Conservation (phyloP, 257 asterid genomes). For the Ilex aquifolium region DNA sequence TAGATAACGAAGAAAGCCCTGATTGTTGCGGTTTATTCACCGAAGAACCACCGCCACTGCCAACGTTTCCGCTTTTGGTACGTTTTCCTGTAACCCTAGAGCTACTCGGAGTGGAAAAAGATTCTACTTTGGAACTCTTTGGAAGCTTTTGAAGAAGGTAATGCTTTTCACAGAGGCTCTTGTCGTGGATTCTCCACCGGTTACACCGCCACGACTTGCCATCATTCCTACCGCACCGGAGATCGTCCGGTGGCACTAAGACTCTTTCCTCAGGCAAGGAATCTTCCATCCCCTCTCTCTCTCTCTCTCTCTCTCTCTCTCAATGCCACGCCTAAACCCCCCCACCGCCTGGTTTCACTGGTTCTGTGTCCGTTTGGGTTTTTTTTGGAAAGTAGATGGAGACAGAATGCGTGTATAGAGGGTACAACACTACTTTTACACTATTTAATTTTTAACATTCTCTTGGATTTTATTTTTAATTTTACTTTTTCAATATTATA, state of each 20-base stretch:
- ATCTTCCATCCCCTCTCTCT: neutral
- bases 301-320: neutral
- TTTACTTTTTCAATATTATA: too few relatives aligned
- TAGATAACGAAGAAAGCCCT: neutral
- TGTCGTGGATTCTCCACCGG: constrained; percentile 18
- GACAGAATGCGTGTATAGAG: too few relatives aligned
- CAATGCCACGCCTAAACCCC: too few relatives aligned
- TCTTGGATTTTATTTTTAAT: too few relatives aligned
- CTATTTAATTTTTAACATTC: too few relatives aligned
- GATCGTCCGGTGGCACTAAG: constrained; percentile 17
- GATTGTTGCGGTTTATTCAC: neutral
- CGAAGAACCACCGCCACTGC: neutral
- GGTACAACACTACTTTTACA: too few relatives aligned
- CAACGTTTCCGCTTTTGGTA: neutral
- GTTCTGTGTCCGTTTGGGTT: too few relatives aligned
- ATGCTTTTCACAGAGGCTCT: constrained; percentile 27
- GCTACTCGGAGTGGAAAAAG: constrained; percentile 4
- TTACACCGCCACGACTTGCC: constrained; percentile 31
- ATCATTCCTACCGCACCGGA: constrained; percentile 26
- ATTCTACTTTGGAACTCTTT: neutral
- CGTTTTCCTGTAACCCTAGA: constrained; percentile 7
- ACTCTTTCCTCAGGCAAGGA: neutral
- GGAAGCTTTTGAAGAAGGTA: neutral
- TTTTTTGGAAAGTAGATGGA: too few relatives aligned
- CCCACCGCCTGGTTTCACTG: too few relatives aligned